Base-by-base conservation (phyloP, 2,329 filamentous ascomycete species). In the Aureobasidium melanogenum region DNA sequence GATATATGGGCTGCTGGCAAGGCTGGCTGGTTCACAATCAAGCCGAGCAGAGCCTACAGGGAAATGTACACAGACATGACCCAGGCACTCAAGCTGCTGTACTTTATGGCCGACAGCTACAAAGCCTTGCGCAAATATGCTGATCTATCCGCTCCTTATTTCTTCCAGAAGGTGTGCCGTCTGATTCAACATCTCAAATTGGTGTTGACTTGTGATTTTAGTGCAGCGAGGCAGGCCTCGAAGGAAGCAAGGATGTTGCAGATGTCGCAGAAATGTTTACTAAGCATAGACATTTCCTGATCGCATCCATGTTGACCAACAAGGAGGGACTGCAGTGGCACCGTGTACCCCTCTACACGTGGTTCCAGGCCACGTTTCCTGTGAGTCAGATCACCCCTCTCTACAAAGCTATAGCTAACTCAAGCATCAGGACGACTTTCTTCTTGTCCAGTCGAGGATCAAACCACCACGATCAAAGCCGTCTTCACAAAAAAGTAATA, bases 21-120 rank as follows among this genome's bases (percentile, higher is more conserved):
- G 59, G 81, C 84, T 14, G 87, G 86, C 47, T 90, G 87, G 86
- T 89, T 84, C 69, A 82, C 86, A 68, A 79, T 91, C 44, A 76
- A 76, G 34, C 86, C 88, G 1, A 76, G 81, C n/a, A 68, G 75
- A 10, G 71, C 74, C 2, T 91, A 89, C 70, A 73, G 75, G 55
- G 67, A 73, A 6, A 82, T 83, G 30, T 86, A 82, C 71, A 73
- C 80, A 32, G 76, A 79, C 51, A 88, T 88, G 78, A 78, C 81
- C 56, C 80, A 88, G 69, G 86, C 84, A 1, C 81, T 88, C 14
- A 77, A 79, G 9, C 73, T 89, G 22, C 82, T 89, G 66, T 88
- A 88, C 69, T 80, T 79, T 58, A 70, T 88, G 2, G 75, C 83
- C 43, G 82, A 84, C 58, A 77, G 82, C 10, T 86, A 88, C 67